A percentile compares a stretch with the other conserved stretches of the same genome.
Evolutionary conservation across 129 eudicot genomes (phyloP).

Genomic region (Erigeron canadensis): DNA sequence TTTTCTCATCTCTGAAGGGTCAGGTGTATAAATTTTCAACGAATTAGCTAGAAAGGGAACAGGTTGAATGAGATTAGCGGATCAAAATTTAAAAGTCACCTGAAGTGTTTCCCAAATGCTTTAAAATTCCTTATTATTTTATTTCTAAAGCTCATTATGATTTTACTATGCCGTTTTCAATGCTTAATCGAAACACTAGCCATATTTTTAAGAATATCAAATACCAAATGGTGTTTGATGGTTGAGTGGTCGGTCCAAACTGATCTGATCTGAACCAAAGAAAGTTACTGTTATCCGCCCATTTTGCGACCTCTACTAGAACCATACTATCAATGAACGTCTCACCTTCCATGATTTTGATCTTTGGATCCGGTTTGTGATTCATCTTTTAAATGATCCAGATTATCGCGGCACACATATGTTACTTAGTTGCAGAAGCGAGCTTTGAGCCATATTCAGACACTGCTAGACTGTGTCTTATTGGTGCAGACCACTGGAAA

Average conservation of each 20-base stretch:
- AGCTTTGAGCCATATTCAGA: slow-evolving; percentile 86
- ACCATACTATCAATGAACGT: neutral
- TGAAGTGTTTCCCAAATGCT: neutral
- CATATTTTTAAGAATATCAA: neutral
- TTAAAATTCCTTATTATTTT: too few relatives aligned
- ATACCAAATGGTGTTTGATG: neutral
- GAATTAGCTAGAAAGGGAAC: neutral
- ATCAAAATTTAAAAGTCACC: neutral
- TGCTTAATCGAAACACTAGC: too few relatives aligned
- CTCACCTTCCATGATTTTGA: slow-evolving; percentile 16
- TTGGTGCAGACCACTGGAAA: slow-evolving; percentile 92
- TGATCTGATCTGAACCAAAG: neutral
- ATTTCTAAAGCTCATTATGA: too few relatives aligned
- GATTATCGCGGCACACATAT: slow-evolving; percentile 96
- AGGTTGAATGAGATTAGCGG: neutral
- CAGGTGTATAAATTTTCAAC: neutral
- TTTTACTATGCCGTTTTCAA: too few relatives aligned
- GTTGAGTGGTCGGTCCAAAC: neutral
- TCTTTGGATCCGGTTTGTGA: neutral
- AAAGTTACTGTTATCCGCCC: neutral
- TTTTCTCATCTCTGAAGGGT: neutral
- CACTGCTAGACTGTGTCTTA: slow-evolving; percentile 87
- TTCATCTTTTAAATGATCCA: slow-evolving; percentile 23
- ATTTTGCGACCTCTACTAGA: neutral
- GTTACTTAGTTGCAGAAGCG: slow-evolving; percentile 95